Evolutionary conservation across 1,139 yeast species (phyloP), one percentile per base, ranked within the genome.

Genomic region (Arxiozyma heterogenica): DNA sequence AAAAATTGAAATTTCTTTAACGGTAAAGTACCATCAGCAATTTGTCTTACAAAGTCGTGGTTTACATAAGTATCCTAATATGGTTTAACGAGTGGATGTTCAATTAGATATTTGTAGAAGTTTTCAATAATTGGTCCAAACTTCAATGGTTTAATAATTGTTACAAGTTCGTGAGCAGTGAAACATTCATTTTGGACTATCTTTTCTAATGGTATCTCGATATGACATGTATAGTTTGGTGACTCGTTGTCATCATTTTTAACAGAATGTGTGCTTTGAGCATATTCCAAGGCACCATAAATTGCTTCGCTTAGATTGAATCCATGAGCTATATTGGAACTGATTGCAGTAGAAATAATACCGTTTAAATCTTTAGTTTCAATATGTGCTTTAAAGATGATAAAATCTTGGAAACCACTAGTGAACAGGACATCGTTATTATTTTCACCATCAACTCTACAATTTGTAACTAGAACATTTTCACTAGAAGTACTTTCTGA

Each of bases 361-460:
- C 96, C 89, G 0, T 96, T 96, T 1, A 96, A 86, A 7, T 96
- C 96, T 65, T 83, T 82, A 2, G 52, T 59, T 0, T 86, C 81
- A 67, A 88, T 87, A 2, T 67, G 68, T 9, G 90, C 81, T 58
- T 75, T 74, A 64, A 78, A 81, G 0, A 80, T 65, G 1, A 76
- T 73, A 47, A 74, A 68, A 0, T 64, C 61, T 4, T 73, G 75
- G 0, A 63, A 59, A 2, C 64, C 58, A 1, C 80, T 75, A 56
- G 80, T 76, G 62, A 79, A 85, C 38, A 89, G 72, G 1, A 86
- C 76, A 64, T 89, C 95, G 9, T 79, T 72, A 11, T 23, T 9
- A 1, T n/a, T 27, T 11, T 22, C 27, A 86, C 72, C 30, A 65
- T 58, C 8, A 67, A 64, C 23, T 27, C 17, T 22, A 27, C 47